These are phyloP conservation scores for Suillus occidentalis DNA, from an alignment of 768 basidiomycete species.

Conservation along the genomic window DNA sequence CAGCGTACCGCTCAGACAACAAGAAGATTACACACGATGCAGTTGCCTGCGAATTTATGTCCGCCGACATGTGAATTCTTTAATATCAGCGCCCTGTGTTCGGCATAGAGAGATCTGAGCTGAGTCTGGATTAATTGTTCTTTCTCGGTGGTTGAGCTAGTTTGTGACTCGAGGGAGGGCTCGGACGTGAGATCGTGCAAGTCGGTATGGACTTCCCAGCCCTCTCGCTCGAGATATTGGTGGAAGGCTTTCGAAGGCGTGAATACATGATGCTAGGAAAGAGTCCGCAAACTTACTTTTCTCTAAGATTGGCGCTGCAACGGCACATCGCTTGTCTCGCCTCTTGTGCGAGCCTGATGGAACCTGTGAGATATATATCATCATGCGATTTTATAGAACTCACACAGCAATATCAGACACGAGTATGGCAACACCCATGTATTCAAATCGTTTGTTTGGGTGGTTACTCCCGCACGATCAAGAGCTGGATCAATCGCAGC, in stretches of 20 bases:
- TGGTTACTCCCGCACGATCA: slow-evolving; percentile 44
- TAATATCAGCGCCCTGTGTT: slow-evolving; percentile 78
- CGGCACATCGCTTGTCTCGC: slow-evolving; percentile 88
- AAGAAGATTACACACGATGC: slow-evolving; percentile 62
- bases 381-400: slow-evolving; percentile 28
- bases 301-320: slow-evolving; percentile 83
- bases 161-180: slow-evolving; percentile 26
- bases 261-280: not conserved
- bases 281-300: slow-evolving; percentile 46
- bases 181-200: slow-evolving; percentile 54
- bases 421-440: slow-evolving; percentile 88
- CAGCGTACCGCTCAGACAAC: not conserved
- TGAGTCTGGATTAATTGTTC: slow-evolving; percentile 43
- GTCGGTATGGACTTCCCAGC: slow-evolving; percentile 77
- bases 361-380: not conserved
- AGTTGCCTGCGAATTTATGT: slow-evolving; percentile 90
- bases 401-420: slow-evolving; percentile 87
- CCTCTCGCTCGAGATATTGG: slow-evolving; percentile 59
- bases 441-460: slow-evolving; percentile 49
- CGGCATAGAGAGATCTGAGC: slow-evolving; percentile 46
- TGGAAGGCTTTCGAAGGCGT: slow-evolving; percentile 50
- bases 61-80: slow-evolving; percentile 91
- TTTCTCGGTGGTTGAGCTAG: slow-evolving; percentile 45
- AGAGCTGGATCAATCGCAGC: slow-evolving; percentile 60
- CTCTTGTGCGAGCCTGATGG: slow-evolving; percentile 85